Conservation (phyloP, 176 grass and related monocot species). For the Musa schizocarpa region DNA sequence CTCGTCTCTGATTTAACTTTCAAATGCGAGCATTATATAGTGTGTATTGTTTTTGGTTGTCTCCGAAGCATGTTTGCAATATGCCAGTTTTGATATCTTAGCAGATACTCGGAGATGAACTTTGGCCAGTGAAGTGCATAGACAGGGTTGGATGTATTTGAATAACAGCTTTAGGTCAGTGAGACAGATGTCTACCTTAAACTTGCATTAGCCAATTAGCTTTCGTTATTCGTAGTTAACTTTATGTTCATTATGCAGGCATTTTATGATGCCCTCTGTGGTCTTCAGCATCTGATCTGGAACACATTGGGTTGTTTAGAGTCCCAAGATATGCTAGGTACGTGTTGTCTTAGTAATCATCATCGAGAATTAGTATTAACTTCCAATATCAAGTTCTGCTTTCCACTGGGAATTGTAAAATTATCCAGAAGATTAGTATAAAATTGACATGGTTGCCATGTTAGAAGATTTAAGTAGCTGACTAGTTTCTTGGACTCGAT, state of each 20-base stretch:
- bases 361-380: not conserved
- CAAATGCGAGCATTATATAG: not conserved
- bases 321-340: constrained; percentile 13
- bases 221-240: not conserved
- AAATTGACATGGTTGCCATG: too few species aligned
- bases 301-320: constrained; percentile 5
- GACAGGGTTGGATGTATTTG: constrained; percentile 21
- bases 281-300: constrained; percentile 20
- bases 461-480: too few species aligned
- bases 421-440: not conserved
- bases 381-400: not conserved
- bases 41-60: not conserved
- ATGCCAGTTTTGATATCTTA: not conserved
- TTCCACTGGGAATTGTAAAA: not conserved
- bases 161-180: constrained; percentile 35
- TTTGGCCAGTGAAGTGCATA: constrained; percentile 75
- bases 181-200: not conserved
- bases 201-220: not conserved
- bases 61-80: too few species aligned
- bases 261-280: constrained; percentile 2
- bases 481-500: too few species aligned
- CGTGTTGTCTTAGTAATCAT: not conserved
- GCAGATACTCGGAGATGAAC: constrained; percentile 97
- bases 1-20: not conserved
- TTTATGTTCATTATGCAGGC: not conserved